Conservation (phyloP, 768 basidiomycete genomes). For the Panaeolus papilionaceus region DNA sequence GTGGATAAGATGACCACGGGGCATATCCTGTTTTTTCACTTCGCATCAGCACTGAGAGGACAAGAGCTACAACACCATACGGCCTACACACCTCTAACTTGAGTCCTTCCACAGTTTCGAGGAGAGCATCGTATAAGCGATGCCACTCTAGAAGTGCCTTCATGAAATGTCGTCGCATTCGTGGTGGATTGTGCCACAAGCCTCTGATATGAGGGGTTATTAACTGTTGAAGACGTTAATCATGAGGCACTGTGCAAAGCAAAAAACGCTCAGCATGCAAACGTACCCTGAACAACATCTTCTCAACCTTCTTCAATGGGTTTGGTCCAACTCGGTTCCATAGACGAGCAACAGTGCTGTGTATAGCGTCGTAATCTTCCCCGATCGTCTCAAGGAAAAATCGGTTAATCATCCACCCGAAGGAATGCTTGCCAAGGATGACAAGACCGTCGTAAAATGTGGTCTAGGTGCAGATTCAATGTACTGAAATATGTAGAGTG, state of each 20-base stretch:
- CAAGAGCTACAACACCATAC: slow-evolving; percentile 7
- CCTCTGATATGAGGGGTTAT: slow-evolving; percentile 63
- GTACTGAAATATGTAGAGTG: slow-evolving; percentile 10
- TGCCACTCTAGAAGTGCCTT: slow-evolving; percentile 75
- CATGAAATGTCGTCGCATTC: slow-evolving; percentile 68
- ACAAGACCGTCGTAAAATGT: slow-evolving; percentile 62
- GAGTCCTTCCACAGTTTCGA: slow-evolving; percentile 38
- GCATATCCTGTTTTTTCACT: slow-evolving; percentile 33
- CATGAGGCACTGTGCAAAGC: background rate
- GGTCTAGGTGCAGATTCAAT: slow-evolving; percentile 42
- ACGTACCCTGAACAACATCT: slow-evolving; percentile 48
- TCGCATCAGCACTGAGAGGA: slow-evolving; percentile 2
- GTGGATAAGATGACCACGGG: slow-evolving; percentile 40
- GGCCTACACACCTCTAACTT: slow-evolving; percentile 33
- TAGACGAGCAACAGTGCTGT: slow-evolving; percentile 41
- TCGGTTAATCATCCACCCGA: slow-evolving; percentile 62
- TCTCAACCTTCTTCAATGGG: slow-evolving; percentile 49
- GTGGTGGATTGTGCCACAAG: slow-evolving; percentile 71
- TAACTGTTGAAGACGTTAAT: slow-evolving; percentile 45
- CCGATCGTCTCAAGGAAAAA: slow-evolving; percentile 72
- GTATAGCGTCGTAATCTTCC: slow-evolving; percentile 54
- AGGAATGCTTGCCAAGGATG: slow-evolving; percentile 56
- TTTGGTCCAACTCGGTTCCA: slow-evolving; percentile 41
- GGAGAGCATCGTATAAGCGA: slow-evolving; percentile 55
- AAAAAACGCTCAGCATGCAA: slow-evolving; percentile 15